Evolutionary conservation across 1,139 yeast genomes (phyloP).

Genomic region (Groenewaldozyma sp.): DNA sequence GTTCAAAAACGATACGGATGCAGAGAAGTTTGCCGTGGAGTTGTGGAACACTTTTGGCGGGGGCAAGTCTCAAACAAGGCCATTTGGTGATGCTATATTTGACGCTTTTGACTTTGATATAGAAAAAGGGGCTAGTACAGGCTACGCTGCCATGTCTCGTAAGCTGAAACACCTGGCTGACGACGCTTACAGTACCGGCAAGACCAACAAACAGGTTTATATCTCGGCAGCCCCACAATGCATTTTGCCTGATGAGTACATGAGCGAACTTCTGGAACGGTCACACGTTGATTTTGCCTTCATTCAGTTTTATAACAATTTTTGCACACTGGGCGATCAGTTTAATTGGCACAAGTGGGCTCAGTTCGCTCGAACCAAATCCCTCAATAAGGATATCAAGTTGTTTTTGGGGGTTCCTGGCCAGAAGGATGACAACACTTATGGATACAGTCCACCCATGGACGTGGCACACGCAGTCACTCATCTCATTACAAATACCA

Average conservation of each 20-base stretch:
- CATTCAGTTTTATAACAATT: slow-evolving; percentile 89
- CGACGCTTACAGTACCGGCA: slow-evolving; percentile 31
- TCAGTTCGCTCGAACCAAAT: slow-evolving; percentile 47
- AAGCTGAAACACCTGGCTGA: slow-evolving; percentile 50
- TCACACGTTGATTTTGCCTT: slow-evolving; percentile 76
- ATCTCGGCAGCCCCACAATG: slow-evolving; percentile 95
- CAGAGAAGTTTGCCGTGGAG: slow-evolving; percentile 57
- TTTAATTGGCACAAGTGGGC: slow-evolving; percentile 90
- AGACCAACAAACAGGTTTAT: slow-evolving; percentile 41
- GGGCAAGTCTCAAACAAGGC: slow-evolving; percentile 42
- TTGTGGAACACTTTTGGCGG: slow-evolving; percentile 89
- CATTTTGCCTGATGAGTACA: slow-evolving; percentile 79
- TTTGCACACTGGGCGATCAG: slow-evolving; percentile 42
- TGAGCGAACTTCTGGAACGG: slow-evolving; percentile 54
- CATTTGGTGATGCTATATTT: slow-evolving; percentile 58
- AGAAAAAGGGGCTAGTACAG: slow-evolving; percentile 45
- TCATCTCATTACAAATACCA: slow-evolving; percentile 26
- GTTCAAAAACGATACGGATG: slow-evolving; percentile 52
- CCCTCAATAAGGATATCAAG: slow-evolving; percentile 51
- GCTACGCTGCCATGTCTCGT: slow-evolving; percentile 44
- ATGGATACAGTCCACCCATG: slow-evolving; percentile 49
- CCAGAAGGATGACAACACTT: slow-evolving; percentile 55
- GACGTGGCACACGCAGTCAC: slow-evolving; percentile 9
- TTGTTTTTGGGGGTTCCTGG: slow-evolving; percentile 71
- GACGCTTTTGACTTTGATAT: slow-evolving; percentile 72